These are phyloP conservation scores for Kodamaea lidongshanica DNA, from an alignment of 805 yeast species.

Conservation along the genomic window DNA sequence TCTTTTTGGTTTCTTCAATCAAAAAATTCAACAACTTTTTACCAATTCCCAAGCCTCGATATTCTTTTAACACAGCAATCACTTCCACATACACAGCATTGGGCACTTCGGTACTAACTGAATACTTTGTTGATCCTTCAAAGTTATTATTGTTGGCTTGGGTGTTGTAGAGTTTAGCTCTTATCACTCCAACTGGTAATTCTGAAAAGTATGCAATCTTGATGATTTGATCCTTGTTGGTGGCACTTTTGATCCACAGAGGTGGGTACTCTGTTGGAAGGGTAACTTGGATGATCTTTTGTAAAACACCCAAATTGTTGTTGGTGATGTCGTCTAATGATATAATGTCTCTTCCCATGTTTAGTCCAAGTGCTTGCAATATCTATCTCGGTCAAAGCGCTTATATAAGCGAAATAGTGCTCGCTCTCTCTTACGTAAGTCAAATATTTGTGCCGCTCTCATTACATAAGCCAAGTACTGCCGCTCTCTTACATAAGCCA, in stretches of 20 bases:
- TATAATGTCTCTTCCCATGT: slow-evolving; percentile 38
- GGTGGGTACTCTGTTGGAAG: slow-evolving; percentile 50
- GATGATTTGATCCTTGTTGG: slow-evolving; percentile 44
- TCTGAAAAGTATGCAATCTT: slow-evolving; percentile 65
- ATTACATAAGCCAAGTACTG: too few species aligned
- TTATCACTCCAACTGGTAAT: slow-evolving; percentile 74
- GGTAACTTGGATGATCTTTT: slow-evolving; percentile 46
- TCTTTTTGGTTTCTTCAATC: slow-evolving; percentile 48
- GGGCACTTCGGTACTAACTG: slow-evolving; percentile 31
- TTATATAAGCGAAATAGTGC: too few species aligned
- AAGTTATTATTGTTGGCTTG: slow-evolving; percentile 27
- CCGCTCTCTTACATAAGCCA: too few species aligned
- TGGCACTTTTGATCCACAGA: slow-evolving; percentile 45
- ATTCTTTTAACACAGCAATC: slow-evolving; percentile 60
- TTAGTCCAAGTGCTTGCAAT: slow-evolving; percentile 1
- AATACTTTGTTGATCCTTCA: slow-evolving; percentile 18
- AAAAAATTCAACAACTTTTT: slow-evolving; percentile 49
- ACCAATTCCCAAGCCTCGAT: slow-evolving; percentile 60
- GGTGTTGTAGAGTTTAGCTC: slow-evolving; percentile 46
- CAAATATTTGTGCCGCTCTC: too few species aligned
- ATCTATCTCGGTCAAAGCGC: too few species aligned
- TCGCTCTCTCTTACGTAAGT: too few species aligned
- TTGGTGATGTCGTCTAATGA: slow-evolving; percentile 53
- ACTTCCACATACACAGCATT: slow-evolving; percentile 58
- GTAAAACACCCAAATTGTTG: slow-evolving; percentile 55